Conservation (phyloP, 1,284 basidiomycete genomes). For the Ganoderma sp. region DNA sequence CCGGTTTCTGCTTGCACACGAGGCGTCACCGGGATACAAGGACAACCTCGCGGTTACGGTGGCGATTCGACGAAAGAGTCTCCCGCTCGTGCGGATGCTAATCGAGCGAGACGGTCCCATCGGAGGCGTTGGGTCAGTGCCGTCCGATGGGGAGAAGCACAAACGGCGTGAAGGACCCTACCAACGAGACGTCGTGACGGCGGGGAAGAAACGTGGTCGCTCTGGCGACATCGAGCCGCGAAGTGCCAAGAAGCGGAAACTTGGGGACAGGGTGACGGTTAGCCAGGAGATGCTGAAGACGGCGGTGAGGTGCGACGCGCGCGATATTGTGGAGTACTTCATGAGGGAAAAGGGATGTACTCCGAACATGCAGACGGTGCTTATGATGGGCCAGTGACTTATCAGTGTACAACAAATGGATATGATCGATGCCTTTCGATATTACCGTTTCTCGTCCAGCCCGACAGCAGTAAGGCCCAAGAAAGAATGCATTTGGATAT, state of each 20-base stretch:
- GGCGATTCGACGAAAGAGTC: slow-evolving; percentile 74
- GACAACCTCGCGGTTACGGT: slow-evolving; percentile 69
- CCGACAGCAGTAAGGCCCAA: too few relatives aligned
- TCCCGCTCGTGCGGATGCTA: slow-evolving; percentile 72
- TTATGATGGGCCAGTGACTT: slow-evolving; percentile 45
- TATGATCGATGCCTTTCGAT: too few relatives aligned
- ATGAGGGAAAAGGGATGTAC: slow-evolving; percentile 77
- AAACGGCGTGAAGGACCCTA: background rate
- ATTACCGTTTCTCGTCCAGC: too few relatives aligned
- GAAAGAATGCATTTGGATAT: too few relatives aligned
- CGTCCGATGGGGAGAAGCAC: slow-evolving; percentile 18
- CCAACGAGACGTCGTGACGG: background rate
- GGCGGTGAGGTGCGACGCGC: slow-evolving; percentile 67
- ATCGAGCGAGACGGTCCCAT: slow-evolving; percentile 60
- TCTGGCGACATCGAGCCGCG: slow-evolving; percentile 27
- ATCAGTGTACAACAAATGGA: too few relatives aligned
- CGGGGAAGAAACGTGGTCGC: slow-evolving; percentile 8
- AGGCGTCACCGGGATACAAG: slow-evolving; percentile 71
- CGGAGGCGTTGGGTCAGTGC: background rate
- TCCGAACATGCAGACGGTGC: slow-evolving; percentile 72
- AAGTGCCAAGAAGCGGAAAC: slow-evolving; percentile 54
- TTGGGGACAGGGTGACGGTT: slow-evolving; percentile 65
- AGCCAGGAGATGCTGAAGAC: slow-evolving; percentile 63
- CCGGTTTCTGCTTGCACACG: slow-evolving; percentile 69
- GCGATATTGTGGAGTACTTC: slow-evolving; percentile 76